A percentile compares a stretch with the other conserved stretches of the same genome.
These are phyloP conservation scores for Meyerozyma guilliermondii DNA, from an alignment of 1,139 yeast species.

Conservation along the genomic window DNA sequence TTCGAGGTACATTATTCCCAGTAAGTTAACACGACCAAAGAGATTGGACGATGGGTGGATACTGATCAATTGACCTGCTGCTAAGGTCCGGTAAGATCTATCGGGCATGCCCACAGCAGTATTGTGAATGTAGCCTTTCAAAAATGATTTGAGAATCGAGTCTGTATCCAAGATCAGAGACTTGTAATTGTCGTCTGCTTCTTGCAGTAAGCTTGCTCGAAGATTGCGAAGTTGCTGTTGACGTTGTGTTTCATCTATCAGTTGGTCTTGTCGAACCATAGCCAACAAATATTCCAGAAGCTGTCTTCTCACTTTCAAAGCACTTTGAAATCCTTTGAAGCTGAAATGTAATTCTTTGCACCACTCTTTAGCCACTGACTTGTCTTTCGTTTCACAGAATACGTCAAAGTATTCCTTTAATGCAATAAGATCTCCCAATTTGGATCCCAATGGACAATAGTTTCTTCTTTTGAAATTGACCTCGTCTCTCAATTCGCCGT, in stretches of 20 bases:
- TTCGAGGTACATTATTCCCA: conserved; percentile 92
- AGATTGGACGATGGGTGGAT: conserved; percentile 90
- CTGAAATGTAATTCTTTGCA: conserved; percentile 75
- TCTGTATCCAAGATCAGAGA: conserved; percentile 43
- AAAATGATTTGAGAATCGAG: conserved; percentile 65
- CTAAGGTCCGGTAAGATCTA: conserved; percentile 80
- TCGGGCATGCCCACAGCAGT: conserved; percentile 96
- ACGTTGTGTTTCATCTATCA: conserved; percentile 21
- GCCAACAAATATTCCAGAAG: conserved; percentile 63
- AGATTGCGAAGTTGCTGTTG: conserved; percentile 24
- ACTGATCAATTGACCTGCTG: conserved; percentile 74
- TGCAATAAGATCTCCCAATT: conserved; percentile 79
- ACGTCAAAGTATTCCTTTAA: conserved; percentile 71
- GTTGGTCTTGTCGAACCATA: conserved; percentile 36
- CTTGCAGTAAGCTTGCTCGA: conserved; percentile 20
- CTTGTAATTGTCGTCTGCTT: conserved; percentile 20
- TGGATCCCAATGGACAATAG: conserved; percentile 63
- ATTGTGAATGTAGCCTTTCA: conserved; percentile 76
- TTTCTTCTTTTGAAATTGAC: conserved; percentile 58
- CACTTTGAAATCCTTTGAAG: conserved; percentile 76
- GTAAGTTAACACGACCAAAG: conserved; percentile 71
- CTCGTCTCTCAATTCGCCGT: conserved; percentile 78
- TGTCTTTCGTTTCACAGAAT: conserved; percentile 45
- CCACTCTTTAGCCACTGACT: conserved; percentile 57
- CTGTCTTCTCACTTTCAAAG: conserved; percentile 69